A percentile compares a stretch with the other conserved stretches of the same genome.
Evolutionary conservation across 495 filamentous ascomycete genomes (phyloP).

Genomic region (Talaromyces liani): DNA sequence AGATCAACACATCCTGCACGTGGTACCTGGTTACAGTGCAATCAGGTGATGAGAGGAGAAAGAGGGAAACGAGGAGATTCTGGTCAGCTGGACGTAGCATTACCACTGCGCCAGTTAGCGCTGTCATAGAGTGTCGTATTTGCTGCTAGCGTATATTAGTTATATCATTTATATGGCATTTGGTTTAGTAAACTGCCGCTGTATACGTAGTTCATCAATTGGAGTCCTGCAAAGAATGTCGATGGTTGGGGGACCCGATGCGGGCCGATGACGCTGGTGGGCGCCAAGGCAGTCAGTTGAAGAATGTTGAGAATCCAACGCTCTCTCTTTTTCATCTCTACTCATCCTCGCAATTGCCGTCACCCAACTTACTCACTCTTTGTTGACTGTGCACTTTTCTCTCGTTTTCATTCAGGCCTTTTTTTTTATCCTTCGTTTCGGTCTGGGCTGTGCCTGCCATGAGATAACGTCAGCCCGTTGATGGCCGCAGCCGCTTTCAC

Average conservation of each 20-base stretch:
- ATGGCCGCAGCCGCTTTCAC: constrained; percentile 4
- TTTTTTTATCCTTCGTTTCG: neutral
- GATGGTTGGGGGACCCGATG: neutral
- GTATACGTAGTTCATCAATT: neutral
- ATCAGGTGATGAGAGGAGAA: neutral
- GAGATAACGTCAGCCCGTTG: neutral
- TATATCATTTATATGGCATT: too few species aligned
- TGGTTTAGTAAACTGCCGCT: neutral
- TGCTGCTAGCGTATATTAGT: neutral
- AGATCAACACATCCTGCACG: neutral
- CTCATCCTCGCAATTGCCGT: neutral
- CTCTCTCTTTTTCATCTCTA: neutral
- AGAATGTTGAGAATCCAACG: constrained; percentile 11
- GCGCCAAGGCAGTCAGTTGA: neutral
- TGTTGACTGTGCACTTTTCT: neutral
- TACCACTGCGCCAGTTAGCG: neutral
- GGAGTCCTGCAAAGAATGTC: neutral
- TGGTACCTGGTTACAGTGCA: neutral
- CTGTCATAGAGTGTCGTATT: neutral
- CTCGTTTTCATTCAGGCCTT: neutral
- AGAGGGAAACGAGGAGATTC: neutral
- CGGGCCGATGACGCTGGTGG: constrained; percentile 9
- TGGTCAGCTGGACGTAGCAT: neutral
- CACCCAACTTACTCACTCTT: neutral
- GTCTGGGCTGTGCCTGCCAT: neutral